phyloP scores from a whole-genome alignment of 345 rosid species.

The Moricandia arvensis region DNA sequence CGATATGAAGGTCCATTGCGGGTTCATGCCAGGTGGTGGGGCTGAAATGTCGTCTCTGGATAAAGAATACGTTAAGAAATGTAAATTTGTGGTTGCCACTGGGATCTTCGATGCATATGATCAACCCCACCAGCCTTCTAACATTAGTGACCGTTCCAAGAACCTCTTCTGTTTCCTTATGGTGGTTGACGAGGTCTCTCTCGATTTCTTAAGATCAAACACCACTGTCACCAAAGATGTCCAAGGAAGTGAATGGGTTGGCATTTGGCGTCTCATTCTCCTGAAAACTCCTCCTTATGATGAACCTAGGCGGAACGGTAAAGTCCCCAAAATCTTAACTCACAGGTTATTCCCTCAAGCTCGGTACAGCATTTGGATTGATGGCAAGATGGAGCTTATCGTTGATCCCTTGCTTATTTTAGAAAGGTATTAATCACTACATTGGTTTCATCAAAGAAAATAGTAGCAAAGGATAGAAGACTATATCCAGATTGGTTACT shows the following conservation, averaged over 20 bases:
- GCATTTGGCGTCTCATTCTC: constrained; percentile 89
- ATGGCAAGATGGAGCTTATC: constrained; percentile 97
- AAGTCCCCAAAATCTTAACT: constrained; percentile 93
- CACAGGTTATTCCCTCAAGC: constrained; percentile 95
- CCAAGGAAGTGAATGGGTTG: constrained; percentile 79
- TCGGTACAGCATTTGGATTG: constrained; percentile 97
- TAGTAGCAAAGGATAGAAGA: neutral
- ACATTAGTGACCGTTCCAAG: constrained; percentile 70
- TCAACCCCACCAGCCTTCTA: constrained; percentile 83
- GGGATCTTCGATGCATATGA: constrained; percentile 97
- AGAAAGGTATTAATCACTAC: constrained; percentile 60
- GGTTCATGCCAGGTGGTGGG: constrained; percentile 76
- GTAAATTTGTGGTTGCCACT: constrained; percentile 88
- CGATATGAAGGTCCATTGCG: constrained; percentile 87
- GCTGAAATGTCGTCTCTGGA: constrained; percentile 79
- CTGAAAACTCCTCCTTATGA: constrained; percentile 83
- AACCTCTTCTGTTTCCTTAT: constrained; percentile 88
- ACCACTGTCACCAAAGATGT: constrained; percentile 64
- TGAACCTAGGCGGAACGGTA: constrained; percentile 96
- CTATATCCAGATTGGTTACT: neutral
- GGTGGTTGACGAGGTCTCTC: constrained; percentile 84
- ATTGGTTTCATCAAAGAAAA: neutral
- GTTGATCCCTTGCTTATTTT: constrained; percentile 85
- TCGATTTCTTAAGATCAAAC: constrained; percentile 59
- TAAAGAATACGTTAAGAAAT: constrained; percentile 61